phyloP scores from a whole-genome alignment of 257 asterid species.

The Jacaranda copaia region DNA sequence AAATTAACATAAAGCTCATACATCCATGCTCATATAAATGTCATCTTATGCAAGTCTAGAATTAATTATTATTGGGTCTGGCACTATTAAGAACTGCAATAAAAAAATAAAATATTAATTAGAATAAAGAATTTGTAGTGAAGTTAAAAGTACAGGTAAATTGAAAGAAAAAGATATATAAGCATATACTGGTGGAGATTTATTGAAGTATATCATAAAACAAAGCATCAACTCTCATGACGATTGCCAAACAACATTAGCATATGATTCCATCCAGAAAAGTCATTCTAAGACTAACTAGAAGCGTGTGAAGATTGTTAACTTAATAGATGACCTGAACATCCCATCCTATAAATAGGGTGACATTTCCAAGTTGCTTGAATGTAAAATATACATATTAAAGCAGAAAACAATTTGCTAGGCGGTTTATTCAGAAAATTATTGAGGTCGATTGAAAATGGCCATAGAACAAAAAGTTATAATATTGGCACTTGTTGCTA shows the following conservation, averaged over 20 bases:
- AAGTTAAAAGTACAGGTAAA: too few species aligned
- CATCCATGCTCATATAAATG: too few species aligned
- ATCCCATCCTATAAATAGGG: background rate
- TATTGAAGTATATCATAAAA: background rate
- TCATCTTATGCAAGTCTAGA: too few species aligned
- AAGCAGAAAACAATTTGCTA: background rate
- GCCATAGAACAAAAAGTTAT: background rate
- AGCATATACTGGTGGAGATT: background rate
- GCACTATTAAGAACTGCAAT: background rate
- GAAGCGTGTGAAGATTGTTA: background rate
- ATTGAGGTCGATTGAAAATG: slow-evolving; percentile 13
- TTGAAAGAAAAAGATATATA: background rate
- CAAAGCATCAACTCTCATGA: background rate
- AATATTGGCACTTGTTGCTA: slow-evolving; percentile 22
- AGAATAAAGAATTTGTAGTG: too few species aligned
- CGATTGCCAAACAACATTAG: background rate
- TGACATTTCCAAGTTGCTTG: background rate
- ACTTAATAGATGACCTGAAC: background rate
- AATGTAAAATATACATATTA: background rate
- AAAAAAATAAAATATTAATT: too few species aligned
- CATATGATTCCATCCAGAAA: background rate
- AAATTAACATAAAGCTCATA: too few species aligned
- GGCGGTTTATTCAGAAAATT: background rate
- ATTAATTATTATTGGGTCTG: too few species aligned
- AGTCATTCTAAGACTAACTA: background rate